Conservation (phyloP, 2,329 filamentous ascomycete species). For the Hirsutella thompsonii region DNA sequence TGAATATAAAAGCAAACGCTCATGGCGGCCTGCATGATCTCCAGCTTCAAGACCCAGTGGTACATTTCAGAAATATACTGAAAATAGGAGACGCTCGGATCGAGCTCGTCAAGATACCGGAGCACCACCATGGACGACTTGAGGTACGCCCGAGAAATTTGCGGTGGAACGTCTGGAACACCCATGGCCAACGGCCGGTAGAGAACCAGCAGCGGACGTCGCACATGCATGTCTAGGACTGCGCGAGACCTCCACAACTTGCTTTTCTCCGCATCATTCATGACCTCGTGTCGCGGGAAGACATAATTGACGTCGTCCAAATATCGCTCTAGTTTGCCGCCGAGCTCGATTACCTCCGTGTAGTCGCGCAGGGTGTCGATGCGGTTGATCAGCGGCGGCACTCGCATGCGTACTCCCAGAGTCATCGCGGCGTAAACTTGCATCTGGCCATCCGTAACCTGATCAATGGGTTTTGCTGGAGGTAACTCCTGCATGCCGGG, state of each 20-base stretch:
- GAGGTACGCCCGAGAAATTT: constrained; percentile 39
- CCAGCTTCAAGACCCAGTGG: constrained; percentile 37
- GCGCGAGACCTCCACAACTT: constrained; percentile 38
- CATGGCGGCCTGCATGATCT: constrained; percentile 41
- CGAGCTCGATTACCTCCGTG: constrained; percentile 37
- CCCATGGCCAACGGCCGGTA: constrained; percentile 43
- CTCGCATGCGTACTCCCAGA: constrained; percentile 33
- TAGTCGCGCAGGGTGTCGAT: constrained; percentile 41
- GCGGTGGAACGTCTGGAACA: constrained; percentile 32
- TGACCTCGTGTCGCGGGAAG: constrained; percentile 30
- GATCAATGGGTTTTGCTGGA: constrained; percentile 34
- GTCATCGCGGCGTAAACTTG: constrained; percentile 41
- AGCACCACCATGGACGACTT: constrained; percentile 42
- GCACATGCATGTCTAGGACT: constrained; percentile 40
- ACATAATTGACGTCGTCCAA: constrained; percentile 42
- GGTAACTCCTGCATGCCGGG: constrained; percentile 35
- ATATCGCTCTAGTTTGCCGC: constrained; percentile 37
- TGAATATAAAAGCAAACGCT: constrained; percentile 43
- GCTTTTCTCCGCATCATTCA: constrained; percentile 29
- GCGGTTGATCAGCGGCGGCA: constrained; percentile 35
- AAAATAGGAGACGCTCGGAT: constrained; percentile 32
- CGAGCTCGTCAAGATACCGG: constrained; percentile 40
- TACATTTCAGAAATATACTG: constrained; percentile 37
- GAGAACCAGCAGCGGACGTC: constrained; percentile 36
- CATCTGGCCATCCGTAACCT: constrained; percentile 38